Evolutionary conservation across 306 rosid species (phyloP).

Genomic region (Senna siamea): DNA sequence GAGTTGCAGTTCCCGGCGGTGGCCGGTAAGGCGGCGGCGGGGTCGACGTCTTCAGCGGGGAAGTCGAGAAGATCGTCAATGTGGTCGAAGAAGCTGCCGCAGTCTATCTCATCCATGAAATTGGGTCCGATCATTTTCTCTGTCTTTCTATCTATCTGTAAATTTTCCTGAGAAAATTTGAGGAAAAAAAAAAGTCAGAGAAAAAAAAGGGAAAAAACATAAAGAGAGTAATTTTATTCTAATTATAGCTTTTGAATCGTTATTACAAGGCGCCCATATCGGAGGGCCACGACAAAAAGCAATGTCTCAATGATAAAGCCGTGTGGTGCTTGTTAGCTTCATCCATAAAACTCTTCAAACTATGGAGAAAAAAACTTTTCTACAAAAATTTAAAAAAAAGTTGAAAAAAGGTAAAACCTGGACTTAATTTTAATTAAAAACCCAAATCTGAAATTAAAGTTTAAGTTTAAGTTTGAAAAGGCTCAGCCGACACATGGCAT

Average conservation of each 20-base stretch:
- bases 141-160: no score
- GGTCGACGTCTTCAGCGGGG: conserved; percentile 67
- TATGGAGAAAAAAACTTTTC: no score
- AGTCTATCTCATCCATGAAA: conserved; percentile 81
- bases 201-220: background rate
- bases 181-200: background rate
- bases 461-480: no score
- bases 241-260: background rate
- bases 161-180: conserved; percentile 44
- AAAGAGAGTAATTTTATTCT: background rate
- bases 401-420: no score
- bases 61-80: conserved; percentile 91
- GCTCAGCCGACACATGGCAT: no score
- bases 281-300: background rate
- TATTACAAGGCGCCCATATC: background rate
- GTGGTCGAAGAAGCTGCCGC: conserved; percentile 91
- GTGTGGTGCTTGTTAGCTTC: conserved; percentile 50
- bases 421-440: no score
- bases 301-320: background rate
- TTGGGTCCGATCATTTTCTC: conserved; percentile 79
- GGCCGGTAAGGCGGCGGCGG: conserved; percentile 49
- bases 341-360: no score
- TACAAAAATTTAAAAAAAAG: no score
- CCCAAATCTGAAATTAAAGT: no score
- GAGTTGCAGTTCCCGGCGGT: conserved; percentile 49